Base-by-base conservation (phyloP, 139 green algal genomes). In the Dunaliella sp. region DNA sequence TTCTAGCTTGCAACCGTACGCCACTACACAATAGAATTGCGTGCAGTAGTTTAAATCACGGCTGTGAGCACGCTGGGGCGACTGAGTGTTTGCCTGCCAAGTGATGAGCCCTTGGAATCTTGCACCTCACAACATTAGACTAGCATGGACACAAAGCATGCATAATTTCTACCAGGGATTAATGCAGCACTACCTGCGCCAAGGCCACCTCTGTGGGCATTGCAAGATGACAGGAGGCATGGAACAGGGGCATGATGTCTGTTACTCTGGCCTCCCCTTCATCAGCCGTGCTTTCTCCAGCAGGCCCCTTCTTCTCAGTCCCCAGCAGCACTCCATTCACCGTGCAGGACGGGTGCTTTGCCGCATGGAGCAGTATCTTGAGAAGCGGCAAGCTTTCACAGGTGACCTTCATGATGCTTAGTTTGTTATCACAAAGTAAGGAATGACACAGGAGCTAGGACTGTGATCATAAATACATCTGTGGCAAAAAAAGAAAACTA, bases 161-260 rank as follows among this genome's bases (percentile, higher is more conserved):
- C n/a, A n/a, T n/a, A n/a, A n/a, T n/a, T n/a, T n/a, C n/a, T n/a
- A n/a, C n/a, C n/a, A n/a, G n/a, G n/a, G n/a, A n/a, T n/a, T n/a
- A n/a, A n/a, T n/a, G n/a, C n/a, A n/a, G n/a, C n/a, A n/a, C n/a
- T n/a, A 92, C 91, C 89, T 94, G 93, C 0, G 88, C 36, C 2
- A 97, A 83, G 0, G 93, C 94, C 3, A 91, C 89, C 78, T 97
- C 94, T 21, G 95, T 77, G 1, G 89, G 79, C 1, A 90, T 89
- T 1, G 94, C 88, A 0, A 96, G 82, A 38, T 76, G 34, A 0
- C 82, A 88, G 30, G 94, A 72, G 34, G 87, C 92, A 83, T 97
- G 94, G 75, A 92, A 91, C 28, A 96, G 75, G 28, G 94, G 94
- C 25, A 96, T 72, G 25, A 87, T 91, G 76, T 95, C 90, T 0